These are phyloP conservation scores for Viola pubescens DNA, from an alignment of 441 rosid genomes.

Conservation along the genomic window DNA sequence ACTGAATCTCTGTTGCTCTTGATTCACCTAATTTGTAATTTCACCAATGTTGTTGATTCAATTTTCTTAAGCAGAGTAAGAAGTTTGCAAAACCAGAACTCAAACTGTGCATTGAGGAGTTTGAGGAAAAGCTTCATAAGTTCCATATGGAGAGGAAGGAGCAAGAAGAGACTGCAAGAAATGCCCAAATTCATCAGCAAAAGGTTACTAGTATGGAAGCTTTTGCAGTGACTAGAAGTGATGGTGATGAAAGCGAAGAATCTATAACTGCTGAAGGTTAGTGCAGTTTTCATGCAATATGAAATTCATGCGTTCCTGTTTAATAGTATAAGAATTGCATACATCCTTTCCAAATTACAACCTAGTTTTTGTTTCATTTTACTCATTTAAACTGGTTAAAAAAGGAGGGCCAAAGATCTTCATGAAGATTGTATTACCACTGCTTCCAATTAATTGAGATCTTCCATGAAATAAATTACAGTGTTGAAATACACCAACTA, in stretches of 20 bases:
- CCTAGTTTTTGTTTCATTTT: background rate
- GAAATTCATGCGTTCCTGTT: background rate
- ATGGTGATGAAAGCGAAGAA: slow-evolving; percentile 29
- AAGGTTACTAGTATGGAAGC: slow-evolving; percentile 45
- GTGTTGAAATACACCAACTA: too few relatives aligned
- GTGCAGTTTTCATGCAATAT: background rate
- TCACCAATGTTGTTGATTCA: slow-evolving; percentile 5
- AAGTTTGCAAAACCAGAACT: slow-evolving; percentile 96
- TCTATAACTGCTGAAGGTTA: slow-evolving; percentile 38
- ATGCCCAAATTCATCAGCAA: slow-evolving; percentile 70
- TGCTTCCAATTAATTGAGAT: too few relatives aligned
- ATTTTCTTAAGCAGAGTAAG: slow-evolving; percentile 51
- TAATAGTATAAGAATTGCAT: background rate
- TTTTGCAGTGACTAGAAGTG: slow-evolving; percentile 22
- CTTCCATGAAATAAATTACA: too few relatives aligned
- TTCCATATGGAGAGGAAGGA: slow-evolving; percentile 88
- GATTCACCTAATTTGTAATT: slow-evolving; percentile 7
- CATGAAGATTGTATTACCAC: too few relatives aligned
- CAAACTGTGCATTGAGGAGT: slow-evolving; percentile 84
- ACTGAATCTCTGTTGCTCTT: slow-evolving; percentile 10
- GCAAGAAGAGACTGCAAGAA: slow-evolving; percentile 87
- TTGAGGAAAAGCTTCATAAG: slow-evolving; percentile 89
- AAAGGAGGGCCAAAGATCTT: background rate
- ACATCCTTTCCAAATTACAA: background rate
- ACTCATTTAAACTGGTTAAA: too few relatives aligned